Base-by-base conservation (phyloP, 306 rosid species). In the Nissolia schottii region DNA sequence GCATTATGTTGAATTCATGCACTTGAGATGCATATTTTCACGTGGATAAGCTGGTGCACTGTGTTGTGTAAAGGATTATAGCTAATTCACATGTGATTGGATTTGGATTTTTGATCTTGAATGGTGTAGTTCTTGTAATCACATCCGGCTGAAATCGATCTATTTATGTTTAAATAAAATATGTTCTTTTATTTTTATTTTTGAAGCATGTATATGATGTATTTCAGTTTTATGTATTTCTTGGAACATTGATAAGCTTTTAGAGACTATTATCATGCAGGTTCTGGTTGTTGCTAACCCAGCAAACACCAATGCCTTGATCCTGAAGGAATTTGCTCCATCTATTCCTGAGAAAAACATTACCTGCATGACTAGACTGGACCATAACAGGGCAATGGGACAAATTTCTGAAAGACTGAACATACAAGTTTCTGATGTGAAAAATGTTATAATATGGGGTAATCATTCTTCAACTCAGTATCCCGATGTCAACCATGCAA, bases 201-300 rank as follows among this genome's bases (percentile, higher is more conserved):
- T 4, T 12, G 7, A 0, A 32, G n/a, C n/a, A n/a, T n/a, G n/a
- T n/a, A n/a, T n/a, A 25, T 41, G 2, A 45, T 45, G 19, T 43
- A 4, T 43, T n/a, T 43, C 19, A 43, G 19, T 43, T 14, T 43
- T 43, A 67, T 61, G 59, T 58, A 0, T 38, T 41, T 45, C 12
- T 65, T 31, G 3, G 19, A 68, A 31, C 40, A 64, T 40, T 25
- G 55, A 34, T 46, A 38, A 3, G 32, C 24, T 18, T 58, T n/a
- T 23, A 2, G 32, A 50, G 34, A 24, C 19, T 66, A n/a, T n/a
- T 74, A 29, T 78, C 58, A 50, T 84, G 81, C 90, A 95, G 97
- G 99, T 95, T 70, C 60, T 95, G 82, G 99, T 95, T 74, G 97
- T 95, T 79, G 99, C 99, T 59, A 94, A 94, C 81, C 99, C 99